phyloP scores from a whole-genome alignment of 1,284 basidiomycete species.

The Cryptococcus sp. region DNA sequence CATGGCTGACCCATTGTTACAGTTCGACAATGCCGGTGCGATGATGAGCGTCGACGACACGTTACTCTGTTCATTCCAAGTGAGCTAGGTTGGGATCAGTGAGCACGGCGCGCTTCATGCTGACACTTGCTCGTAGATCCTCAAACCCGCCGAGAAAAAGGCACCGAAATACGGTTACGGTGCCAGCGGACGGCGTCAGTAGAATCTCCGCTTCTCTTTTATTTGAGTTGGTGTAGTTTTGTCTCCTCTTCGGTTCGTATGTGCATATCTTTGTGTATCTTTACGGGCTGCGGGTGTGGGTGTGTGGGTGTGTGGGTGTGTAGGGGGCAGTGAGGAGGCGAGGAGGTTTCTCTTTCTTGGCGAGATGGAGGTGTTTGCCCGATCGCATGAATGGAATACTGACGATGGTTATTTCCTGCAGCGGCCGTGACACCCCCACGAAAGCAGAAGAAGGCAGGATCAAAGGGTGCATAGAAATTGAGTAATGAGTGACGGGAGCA shows the following conservation, averaged over 20 bases:
- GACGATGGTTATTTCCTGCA: conserved; percentile 6
- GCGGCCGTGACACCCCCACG: conserved; percentile 57
- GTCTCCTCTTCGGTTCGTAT: not conserved
- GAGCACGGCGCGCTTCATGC: not conserved
- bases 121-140: conserved; percentile 64
- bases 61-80: conserved; percentile 96
- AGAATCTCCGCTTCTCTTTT: conserved; percentile 11
- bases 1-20: conserved; percentile 10
- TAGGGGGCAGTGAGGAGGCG: not conserved
- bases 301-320: not conserved
- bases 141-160: conserved; percentile 99
- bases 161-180: conserved; percentile 50
- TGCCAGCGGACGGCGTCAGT: conserved; percentile 50
- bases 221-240: conserved; percentile 20
- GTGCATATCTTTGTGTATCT: conserved; percentile 1
- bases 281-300: not conserved
- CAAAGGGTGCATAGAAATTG: conserved; percentile 3
- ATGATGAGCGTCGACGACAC: conserved; percentile 99
- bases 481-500: not conserved
- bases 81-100: conserved; percentile 52
- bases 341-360: not conserved
- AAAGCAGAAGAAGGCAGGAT: conserved; percentile 53
- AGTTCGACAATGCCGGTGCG: conserved; percentile 96
- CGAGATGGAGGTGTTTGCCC: not conserved
- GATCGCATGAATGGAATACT: not conserved